These are phyloP conservation scores for Quercus lobata DNA, from an alignment of 331 rosid species.

Conservation along the genomic window DNA sequence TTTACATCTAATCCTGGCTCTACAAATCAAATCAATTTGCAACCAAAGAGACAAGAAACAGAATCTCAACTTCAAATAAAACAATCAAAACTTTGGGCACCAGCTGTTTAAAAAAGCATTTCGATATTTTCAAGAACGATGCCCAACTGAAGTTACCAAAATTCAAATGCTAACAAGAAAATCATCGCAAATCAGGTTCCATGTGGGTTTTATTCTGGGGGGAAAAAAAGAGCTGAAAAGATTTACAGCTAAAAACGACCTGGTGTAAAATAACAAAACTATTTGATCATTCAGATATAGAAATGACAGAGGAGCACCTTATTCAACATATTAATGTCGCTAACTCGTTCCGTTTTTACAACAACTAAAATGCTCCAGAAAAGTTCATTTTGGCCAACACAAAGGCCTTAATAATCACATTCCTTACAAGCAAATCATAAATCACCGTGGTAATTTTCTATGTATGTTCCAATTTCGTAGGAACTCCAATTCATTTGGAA, in stretches of 20 bases:
- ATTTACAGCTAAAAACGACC: neutral
- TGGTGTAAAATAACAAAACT: neutral
- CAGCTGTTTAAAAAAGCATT: neutral
- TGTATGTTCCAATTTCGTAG: neutral
- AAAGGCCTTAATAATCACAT: neutral
- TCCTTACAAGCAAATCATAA: neutral
- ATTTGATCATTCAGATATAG: neutral
- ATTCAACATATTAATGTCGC: neutral
- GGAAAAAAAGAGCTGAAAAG: neutral
- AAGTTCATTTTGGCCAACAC: neutral
- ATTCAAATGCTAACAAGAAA: neutral
- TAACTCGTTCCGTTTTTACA: neutral
- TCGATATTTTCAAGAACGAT: neutral
- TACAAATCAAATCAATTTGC: slow-evolving; percentile 18
- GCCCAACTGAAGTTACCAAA: neutral
- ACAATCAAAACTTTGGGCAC: neutral
- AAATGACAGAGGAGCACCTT: neutral
- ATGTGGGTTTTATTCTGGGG: neutral
- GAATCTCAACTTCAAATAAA: neutral
- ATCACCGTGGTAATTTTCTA: neutral
- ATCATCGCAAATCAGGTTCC: neutral
- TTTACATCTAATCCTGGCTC: slow-evolving; percentile 31
- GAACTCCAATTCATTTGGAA: neutral
- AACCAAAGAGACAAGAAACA: neutral
- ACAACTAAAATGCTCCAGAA: neutral